These are phyloP conservation scores for Kodamaea jinghongensis DNA, from an alignment of 805 yeast species.

Conservation along the genomic window DNA sequence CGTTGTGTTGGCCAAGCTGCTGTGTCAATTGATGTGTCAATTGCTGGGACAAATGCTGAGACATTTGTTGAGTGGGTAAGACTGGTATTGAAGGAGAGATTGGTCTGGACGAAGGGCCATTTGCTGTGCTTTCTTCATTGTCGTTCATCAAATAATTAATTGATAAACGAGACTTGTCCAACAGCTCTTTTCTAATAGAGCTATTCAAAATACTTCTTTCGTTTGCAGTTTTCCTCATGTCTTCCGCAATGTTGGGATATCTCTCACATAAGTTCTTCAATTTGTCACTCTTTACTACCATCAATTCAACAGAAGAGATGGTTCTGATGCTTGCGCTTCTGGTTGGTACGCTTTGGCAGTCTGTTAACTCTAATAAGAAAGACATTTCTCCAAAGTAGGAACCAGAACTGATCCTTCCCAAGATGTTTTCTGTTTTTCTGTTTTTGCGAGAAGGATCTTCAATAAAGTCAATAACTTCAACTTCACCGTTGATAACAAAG, in stretches of 20 bases:
- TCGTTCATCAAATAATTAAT: constrained; percentile 21
- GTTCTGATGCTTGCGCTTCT: constrained; percentile 68
- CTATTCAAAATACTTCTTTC: constrained; percentile 40
- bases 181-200: constrained; percentile 17
- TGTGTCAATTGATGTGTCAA: not conserved
- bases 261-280: constrained; percentile 52
- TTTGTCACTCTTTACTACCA: constrained; percentile 56
- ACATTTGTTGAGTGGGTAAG: constrained; percentile 5
- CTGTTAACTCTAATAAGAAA: constrained; percentile 48
- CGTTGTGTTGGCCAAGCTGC: not conserved
- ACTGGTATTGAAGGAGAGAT: constrained; percentile 2
- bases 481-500: constrained; percentile 66
- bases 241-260: constrained; percentile 58
- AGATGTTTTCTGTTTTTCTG: constrained; percentile 32
- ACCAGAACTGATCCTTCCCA: constrained; percentile 61
- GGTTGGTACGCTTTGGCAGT: constrained; percentile 18
- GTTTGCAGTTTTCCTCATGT: constrained; percentile 59
- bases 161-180: constrained; percentile 15
- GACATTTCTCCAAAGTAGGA: constrained; percentile 79
- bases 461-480: constrained; percentile 52
- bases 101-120: not conserved
- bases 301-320: constrained; percentile 55
- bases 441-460: constrained; percentile 11
- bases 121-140: not conserved
- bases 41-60: too few species aligned